These are phyloP conservation scores for Flagelloscypha sp. DNA, from an alignment of 768 basidiomycete genomes.

Conservation along the genomic window DNA sequence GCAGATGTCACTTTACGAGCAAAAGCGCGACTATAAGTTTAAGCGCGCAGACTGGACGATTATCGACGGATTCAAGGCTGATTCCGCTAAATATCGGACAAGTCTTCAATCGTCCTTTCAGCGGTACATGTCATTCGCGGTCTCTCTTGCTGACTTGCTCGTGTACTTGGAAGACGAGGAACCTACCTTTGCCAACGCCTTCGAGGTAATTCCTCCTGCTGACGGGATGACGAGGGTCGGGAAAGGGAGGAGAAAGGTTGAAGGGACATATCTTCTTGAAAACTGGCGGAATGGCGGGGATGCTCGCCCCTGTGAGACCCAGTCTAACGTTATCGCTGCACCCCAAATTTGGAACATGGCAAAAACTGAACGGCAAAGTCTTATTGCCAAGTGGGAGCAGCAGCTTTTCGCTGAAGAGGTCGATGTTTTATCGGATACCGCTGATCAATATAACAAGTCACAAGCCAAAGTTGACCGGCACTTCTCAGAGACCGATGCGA, in stretches of 20 bases:
- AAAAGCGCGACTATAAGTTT: slow-evolving; percentile 30
- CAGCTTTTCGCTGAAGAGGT: slow-evolving; percentile 27
- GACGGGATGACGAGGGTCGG: slow-evolving; percentile 43
- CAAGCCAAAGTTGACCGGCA: slow-evolving; percentile 27
- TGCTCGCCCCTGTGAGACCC: slow-evolving; percentile 23
- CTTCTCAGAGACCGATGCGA: slow-evolving; percentile 24
- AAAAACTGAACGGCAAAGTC: slow-evolving; percentile 23
- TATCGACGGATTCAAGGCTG: slow-evolving; percentile 32
- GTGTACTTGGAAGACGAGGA: slow-evolving; percentile 46
- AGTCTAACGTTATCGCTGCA: slow-evolving; percentile 16
- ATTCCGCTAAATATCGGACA: slow-evolving; percentile 7
- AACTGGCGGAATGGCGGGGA: slow-evolving; percentile 39
- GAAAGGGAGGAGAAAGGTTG: slow-evolving; percentile 25
- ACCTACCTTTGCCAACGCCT: slow-evolving; percentile 33
- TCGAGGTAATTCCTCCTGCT: slow-evolving; percentile 28
- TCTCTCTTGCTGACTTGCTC: slow-evolving; percentile 25
- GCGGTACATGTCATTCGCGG: slow-evolving; percentile 15
- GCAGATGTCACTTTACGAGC: slow-evolving; percentile 38
- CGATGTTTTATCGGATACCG: slow-evolving; percentile 22
- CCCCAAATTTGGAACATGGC: slow-evolving; percentile 36
- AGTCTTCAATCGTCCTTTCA: slow-evolving; percentile 23
- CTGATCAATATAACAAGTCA: slow-evolving; percentile 31
- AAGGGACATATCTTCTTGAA: slow-evolving; percentile 32
- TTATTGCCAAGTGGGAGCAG: slow-evolving; percentile 25
- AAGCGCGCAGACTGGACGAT: slow-evolving; percentile 29